Conservation (phyloP, 2,329 filamentous ascomycete genomes). For the Neurospora sp. region DNA sequence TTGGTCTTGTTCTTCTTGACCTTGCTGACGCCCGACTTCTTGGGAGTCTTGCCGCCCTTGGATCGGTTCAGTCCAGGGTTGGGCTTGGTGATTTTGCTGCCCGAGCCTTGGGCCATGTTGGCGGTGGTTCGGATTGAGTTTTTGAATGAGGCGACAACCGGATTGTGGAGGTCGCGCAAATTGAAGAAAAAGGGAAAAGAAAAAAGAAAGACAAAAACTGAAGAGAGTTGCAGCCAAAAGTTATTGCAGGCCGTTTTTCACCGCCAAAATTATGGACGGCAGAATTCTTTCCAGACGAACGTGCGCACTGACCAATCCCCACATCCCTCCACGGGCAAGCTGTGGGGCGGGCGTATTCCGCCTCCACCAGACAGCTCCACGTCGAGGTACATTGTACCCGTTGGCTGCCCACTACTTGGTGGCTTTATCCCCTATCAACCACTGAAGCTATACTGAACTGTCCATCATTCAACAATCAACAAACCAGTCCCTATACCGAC, state of each 20-base stretch:
- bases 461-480: not conserved
- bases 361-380: not conserved
- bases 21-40: slow-evolving; percentile 37
- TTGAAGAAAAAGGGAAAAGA: not conserved
- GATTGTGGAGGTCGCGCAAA: not conserved
- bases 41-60: slow-evolving; percentile 17
- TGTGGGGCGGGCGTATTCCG: not conserved
- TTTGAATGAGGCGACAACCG: not conserved
- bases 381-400: not conserved
- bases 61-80: slow-evolving; percentile 28
- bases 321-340: not conserved
- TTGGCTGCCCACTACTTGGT: not conserved
- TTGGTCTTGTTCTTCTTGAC: slow-evolving; percentile 32
- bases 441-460: not conserved
- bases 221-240: no score
- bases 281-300: not conserved
- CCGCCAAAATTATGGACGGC: not conserved
- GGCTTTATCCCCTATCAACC: not conserved
- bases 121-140: not conserved
- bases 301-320: not conserved
- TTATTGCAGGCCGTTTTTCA: not conserved
- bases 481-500: not conserved
- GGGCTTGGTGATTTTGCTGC: slow-evolving; percentile 37
- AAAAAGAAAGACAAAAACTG: no score
- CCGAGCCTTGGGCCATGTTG: slow-evolving; percentile 44